A percentile compares a stretch with the other conserved stretches of the same genome.
Conservation (phyloP, 2,329 filamentous ascomycete species). For the Epichloe hybrida region DNA sequence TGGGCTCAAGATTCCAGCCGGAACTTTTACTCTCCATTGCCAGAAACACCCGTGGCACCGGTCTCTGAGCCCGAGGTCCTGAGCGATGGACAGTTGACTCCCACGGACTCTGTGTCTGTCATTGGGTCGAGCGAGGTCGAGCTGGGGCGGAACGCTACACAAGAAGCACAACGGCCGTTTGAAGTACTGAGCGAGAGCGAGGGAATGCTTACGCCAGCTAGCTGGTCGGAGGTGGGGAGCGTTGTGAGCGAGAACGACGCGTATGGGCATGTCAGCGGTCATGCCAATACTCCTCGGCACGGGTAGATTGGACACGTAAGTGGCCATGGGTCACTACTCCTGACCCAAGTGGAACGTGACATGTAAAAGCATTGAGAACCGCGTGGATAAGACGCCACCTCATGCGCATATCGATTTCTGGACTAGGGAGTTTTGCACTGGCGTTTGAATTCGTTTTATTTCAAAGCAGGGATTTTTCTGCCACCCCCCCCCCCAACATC, state of each 20-base stretch:
- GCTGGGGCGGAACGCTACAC: slow-evolving; percentile 31
- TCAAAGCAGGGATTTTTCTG: too few relatives aligned
- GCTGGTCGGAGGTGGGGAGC: slow-evolving; percentile 53
- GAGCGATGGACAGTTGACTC: slow-evolving; percentile 42
- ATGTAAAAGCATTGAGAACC: too few relatives aligned
- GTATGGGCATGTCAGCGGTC: slow-evolving; percentile 15
- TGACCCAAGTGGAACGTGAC: too few relatives aligned
- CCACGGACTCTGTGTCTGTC: slow-evolving; percentile 44
- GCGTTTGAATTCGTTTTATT: too few relatives aligned
- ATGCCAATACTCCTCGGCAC: slow-evolving; percentile 5
- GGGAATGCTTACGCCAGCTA: slow-evolving; percentile 44
- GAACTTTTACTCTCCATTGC: slow-evolving; percentile 48
- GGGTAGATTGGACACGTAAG: neutral
- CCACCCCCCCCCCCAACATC: too few relatives aligned
- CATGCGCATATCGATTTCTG: too few relatives aligned
- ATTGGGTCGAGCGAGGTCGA: slow-evolving; percentile 34
- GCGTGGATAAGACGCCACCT: too few relatives aligned
- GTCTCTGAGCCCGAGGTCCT: slow-evolving; percentile 38
- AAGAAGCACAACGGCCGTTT: slow-evolving; percentile 26
- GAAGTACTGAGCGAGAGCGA: slow-evolving; percentile 48
- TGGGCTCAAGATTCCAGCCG: slow-evolving; percentile 44
- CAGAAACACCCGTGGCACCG: slow-evolving; percentile 33
- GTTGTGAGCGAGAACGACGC: slow-evolving; percentile 43
- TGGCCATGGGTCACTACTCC: too few relatives aligned
- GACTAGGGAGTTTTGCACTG: too few relatives aligned